These are phyloP conservation scores for Canavalia ensiformis DNA, from an alignment of 306 rosid genomes.

Conservation along the genomic window DNA sequence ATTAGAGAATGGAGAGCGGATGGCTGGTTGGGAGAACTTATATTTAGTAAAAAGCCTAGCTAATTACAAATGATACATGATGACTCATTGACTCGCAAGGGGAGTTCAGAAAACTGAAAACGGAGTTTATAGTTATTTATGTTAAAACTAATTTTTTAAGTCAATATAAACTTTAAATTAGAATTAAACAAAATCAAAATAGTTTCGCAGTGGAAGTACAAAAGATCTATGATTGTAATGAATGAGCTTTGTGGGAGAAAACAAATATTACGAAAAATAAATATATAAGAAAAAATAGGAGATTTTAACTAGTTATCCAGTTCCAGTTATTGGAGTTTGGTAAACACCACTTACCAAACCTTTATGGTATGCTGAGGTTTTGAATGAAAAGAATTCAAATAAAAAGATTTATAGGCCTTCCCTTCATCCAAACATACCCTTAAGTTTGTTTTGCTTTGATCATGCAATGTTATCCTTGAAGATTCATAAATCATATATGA, in stretches of 20 bases:
- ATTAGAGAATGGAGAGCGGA: background rate
- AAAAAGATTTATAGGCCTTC: constrained; percentile 15
- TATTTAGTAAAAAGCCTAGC: constrained; percentile 10
- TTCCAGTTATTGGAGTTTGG: background rate
- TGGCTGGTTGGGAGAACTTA: constrained; percentile 18
- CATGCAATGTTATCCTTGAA: constrained; percentile 28
- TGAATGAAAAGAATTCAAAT: constrained; percentile 15
- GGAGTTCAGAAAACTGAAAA: constrained; percentile 1
- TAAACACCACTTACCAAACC: constrained; percentile 4
- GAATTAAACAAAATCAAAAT: background rate
- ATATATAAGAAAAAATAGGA: constrained; percentile 23
- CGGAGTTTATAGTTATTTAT: constrained; percentile 20
- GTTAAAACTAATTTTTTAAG: constrained; percentile 6
- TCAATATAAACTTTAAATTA: background rate
- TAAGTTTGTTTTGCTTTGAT: constrained; percentile 28
- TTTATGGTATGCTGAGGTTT: constrained; percentile 10
- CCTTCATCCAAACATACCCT: constrained; percentile 1
- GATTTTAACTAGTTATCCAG: background rate
- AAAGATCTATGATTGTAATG: constrained; percentile 13
- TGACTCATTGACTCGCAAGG: constrained; percentile 5
- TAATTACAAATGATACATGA: background rate
- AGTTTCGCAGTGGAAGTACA: background rate
- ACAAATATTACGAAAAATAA: background rate
- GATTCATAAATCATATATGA: constrained; percentile 1
- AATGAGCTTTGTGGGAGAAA: background rate